Percentiles rank a stretch among this genome's conserved stretches.
phyloP scores from a whole-genome alignment of 164 flowering plant species.

The Cinnamomum micranthum region DNA sequence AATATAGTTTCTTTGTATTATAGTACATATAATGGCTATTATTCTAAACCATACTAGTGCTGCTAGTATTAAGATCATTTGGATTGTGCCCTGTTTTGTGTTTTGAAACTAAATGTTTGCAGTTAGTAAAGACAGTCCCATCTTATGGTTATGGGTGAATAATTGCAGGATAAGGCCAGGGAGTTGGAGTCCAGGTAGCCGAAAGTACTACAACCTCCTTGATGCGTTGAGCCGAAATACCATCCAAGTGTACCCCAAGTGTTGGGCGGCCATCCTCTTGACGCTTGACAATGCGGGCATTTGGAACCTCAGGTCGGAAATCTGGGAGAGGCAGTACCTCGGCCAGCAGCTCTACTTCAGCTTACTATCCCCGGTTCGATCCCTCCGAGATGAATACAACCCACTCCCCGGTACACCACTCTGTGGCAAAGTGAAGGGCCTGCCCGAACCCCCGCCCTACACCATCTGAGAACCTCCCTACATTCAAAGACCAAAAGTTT shows the following conservation, averaged over 20 bases:
- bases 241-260: conserved; percentile 46
- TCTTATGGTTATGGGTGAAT: too few relatives aligned
- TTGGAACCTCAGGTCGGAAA: conserved; percentile 42
- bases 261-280: conserved; percentile 47
- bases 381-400: conserved; percentile 46
- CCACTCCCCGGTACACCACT: conserved; percentile 21
- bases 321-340: conserved; percentile 35
- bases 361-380: conserved; percentile 35
- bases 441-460: conserved; percentile 41
- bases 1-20: too few relatives aligned
- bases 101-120: too few relatives aligned
- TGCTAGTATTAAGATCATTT: too few relatives aligned
- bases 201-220: conserved; percentile 45
- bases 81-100: too few relatives aligned
- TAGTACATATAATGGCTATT: too few relatives aligned
- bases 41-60: too few relatives aligned
- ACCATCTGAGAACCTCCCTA: conserved; percentile 2
- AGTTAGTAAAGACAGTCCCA: too few relatives aligned
- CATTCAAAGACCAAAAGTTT: neutral
- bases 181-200: conserved; percentile 40
- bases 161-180: conserved; percentile 37
- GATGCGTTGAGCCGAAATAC: conserved; percentile 51
- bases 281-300: conserved; percentile 54
- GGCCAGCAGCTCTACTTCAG: conserved; percentile 52
- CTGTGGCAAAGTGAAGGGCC: conserved; percentile 38